Conservation (phyloP, 2,329 filamentous ascomycete genomes). For the Nothopassalora personata region DNA sequence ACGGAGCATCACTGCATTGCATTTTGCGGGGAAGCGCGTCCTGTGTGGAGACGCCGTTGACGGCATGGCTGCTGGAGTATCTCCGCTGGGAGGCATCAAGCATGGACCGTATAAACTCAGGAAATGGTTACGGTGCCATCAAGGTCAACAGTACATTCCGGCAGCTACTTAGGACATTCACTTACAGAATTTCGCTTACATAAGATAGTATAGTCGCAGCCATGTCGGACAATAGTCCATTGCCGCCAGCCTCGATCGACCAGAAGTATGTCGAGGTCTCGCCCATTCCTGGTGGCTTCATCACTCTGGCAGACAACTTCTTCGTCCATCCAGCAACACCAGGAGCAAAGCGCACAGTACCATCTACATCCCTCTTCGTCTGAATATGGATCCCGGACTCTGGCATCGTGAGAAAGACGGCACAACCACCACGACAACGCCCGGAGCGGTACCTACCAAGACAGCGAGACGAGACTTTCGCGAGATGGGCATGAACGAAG, state of each 20-base stretch:
- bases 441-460: not conserved
- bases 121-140: not conserved
- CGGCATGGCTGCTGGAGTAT: not conserved
- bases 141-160: not conserved
- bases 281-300: slow-evolving; percentile 30
- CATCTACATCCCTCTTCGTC: slow-evolving; percentile 31
- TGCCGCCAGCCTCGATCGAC: slow-evolving; percentile 20
- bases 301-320: slow-evolving; percentile 27
- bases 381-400: not conserved
- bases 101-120: not conserved
- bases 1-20: not conserved
- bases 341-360: slow-evolving; percentile 44
- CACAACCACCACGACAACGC: not conserved
- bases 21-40: too few species aligned
- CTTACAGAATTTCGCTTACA: not conserved
- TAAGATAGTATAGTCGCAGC: not conserved
- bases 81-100: too few species aligned
- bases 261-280: slow-evolving; percentile 30
- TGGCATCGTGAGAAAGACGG: not conserved
- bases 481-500: not conserved
- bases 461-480: not conserved
- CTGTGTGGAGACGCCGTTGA: too few species aligned
- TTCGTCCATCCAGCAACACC: slow-evolving; percentile 36
- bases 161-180: not conserved
- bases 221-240: slow-evolving; percentile 7